Evolutionary conservation across 192 early-diverging fungal genomes (phyloP).

Genomic region (Chytriomyces confervae): DNA sequence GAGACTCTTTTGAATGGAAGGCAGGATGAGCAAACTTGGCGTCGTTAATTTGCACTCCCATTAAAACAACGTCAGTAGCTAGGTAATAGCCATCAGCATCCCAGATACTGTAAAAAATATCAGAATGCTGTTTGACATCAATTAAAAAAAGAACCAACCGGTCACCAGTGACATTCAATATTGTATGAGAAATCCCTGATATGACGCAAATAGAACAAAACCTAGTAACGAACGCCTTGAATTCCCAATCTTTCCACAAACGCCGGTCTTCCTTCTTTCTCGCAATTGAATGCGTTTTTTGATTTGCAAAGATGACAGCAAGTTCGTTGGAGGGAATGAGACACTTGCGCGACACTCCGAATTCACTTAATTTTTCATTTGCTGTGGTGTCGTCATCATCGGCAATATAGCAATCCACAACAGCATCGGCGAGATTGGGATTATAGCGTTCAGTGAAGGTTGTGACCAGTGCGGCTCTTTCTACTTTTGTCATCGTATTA

Average conservation of each 20-base stretch:
- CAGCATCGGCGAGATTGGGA: neutral
- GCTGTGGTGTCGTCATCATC: neutral
- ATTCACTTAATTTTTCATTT: slow-evolving; percentile 2
- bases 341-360: neutral
- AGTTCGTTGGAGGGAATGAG: neutral
- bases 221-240: neutral
- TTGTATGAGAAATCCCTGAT: slow-evolving; percentile 6
- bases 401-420: neutral
- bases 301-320: neutral
- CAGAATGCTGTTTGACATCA: slow-evolving; percentile 6
- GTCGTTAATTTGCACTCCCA: slow-evolving; percentile 3
- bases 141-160: slow-evolving; percentile 6
- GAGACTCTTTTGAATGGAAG: neutral
- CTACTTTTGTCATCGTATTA: neutral
- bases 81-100: slow-evolving; percentile 3
- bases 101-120: slow-evolving; percentile 2
- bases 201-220: neutral
- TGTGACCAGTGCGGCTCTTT: neutral
- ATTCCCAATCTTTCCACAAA: neutral
- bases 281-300: neutral
- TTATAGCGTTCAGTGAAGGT: neutral
- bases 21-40: slow-evolving; percentile 3
- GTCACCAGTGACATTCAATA: slow-evolving; percentile 1
- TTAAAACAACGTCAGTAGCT: neutral
- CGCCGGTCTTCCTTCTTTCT: neutral